Conservation (phyloP, 345 rosid species). For the Eutrema yunnanense region DNA sequence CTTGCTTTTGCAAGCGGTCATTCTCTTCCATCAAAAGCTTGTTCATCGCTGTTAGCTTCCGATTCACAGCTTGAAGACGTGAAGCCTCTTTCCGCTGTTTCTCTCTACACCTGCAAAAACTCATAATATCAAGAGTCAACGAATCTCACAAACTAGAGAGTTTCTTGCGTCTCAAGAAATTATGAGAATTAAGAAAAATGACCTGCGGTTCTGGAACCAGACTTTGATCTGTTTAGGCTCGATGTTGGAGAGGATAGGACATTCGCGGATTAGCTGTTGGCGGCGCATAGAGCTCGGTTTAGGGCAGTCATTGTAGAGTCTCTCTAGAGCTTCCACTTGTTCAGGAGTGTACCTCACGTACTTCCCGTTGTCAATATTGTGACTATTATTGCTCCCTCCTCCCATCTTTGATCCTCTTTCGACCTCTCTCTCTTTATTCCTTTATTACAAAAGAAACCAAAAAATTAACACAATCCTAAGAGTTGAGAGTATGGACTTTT, state of each 20-base stretch:
- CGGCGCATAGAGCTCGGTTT: constrained; percentile 95
- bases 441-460: not conserved
- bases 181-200: not conserved
- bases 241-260: constrained; percentile 87
- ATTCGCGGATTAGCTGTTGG: constrained; percentile 94
- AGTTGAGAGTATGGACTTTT: not conserved
- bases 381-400: constrained; percentile 67
- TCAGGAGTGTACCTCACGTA: constrained; percentile 96
- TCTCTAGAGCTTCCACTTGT: constrained; percentile 98
- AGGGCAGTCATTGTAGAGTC: constrained; percentile 96
- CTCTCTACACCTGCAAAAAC: constrained; percentile 81
- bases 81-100: constrained; percentile 98
- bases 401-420: constrained; percentile 26
- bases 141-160: constrained; percentile 2
- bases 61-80: constrained; percentile 86
- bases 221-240: constrained; percentile 99
- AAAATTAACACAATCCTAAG: not conserved
- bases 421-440: constrained; percentile 8
- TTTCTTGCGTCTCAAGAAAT: constrained; percentile 22
- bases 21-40: constrained; percentile 98
- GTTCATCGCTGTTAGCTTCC: constrained; percentile 95
- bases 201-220: constrained; percentile 99
- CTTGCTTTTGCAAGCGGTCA: constrained; percentile 96
- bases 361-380: constrained; percentile 69
- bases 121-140: not conserved